Conservation (phyloP, 2,329 filamentous ascomycete species). For the Neoascochyta sp. region DNA sequence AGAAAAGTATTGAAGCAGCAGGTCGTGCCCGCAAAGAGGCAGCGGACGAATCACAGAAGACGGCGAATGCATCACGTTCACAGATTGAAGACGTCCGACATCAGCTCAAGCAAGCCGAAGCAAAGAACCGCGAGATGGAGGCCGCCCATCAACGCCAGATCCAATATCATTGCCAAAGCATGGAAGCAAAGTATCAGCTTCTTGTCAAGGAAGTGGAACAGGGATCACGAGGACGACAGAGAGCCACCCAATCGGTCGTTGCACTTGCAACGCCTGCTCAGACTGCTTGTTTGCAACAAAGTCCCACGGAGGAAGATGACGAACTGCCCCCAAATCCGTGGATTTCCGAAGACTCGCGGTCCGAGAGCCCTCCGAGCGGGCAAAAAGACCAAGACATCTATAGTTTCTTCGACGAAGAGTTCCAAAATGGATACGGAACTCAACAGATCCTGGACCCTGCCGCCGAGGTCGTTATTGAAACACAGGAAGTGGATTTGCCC, state of each 20-base stretch:
- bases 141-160: conserved; percentile 12
- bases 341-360: too few species aligned
- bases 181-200: conserved; percentile 5
- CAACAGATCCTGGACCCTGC: conserved; percentile 4
- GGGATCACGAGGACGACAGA: not conserved
- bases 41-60: not conserved
- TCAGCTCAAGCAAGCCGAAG: conserved; percentile 16
- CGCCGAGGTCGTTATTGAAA: conserved; percentile 10
- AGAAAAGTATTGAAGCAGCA: conserved; percentile 3
- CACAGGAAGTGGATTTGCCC: conserved; percentile 5
- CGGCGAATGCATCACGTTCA: not conserved
- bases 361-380: too few species aligned
- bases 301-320: too few species aligned
- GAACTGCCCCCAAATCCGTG: too few species aligned
- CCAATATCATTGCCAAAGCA: conserved; percentile 10
- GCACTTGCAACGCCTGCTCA: not conserved
- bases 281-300: not conserved
- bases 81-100: conserved; percentile 8
- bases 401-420: conserved; percentile 5
- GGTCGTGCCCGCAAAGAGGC: not conserved
- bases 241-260: not conserved
- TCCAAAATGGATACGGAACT: conserved; percentile 5
- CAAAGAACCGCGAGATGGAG: conserved; percentile 9
- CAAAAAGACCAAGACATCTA: too few species aligned
- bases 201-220: conserved; percentile 1